Base-by-base conservation (phyloP, 345 rosid species). In the Moricandia arvensis region DNA sequence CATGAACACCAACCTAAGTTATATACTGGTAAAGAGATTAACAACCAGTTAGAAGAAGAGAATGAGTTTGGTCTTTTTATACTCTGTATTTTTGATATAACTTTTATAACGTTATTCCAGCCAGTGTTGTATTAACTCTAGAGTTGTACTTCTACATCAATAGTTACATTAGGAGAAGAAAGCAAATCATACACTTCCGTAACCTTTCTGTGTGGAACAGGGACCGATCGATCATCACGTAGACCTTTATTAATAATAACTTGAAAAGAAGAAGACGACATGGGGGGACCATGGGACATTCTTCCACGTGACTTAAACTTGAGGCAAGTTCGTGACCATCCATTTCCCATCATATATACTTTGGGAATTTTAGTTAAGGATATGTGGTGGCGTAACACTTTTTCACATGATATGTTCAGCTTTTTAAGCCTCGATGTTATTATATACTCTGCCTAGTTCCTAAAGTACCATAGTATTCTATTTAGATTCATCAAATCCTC, bases 1-100 rank as follows among this genome's bases (percentile, higher is more conserved):
- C 3, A n/a, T 82, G 58, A 83, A 43, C 93, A 86, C 26, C 85
- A 91, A 79, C 82, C 86, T 8, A 93, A 85, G 82, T 7, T n/a
- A n/a, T 1, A 21, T 88, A 71, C 53, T 74, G 74, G 87, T 87
- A 77, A 80, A 86, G 74, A n/a, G n/a, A n/a, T n/a, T n/a, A n/a
- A n/a, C n/a, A n/a, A n/a, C n/a, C n/a, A n/a, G n/a, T n/a, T n/a
- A n/a, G n/a, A n/a, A n/a, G n/a, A n/a, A n/a, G n/a, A n/a, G n/a
- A n/a, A n/a, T n/a, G n/a, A 74, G 70, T 38, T 60, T 47, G 0
- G 27, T 21, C 7, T 0, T 24, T 21, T n/a, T n/a, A n/a, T 10
- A 4, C n/a, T 4, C 7, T 21, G 16, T 3, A 8, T 7, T 12
- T 21, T 24, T 26, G 51, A 43, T 59, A 8, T 7, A 43, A 24